Evolutionary conservation across 2,329 filamentous ascomycete genomes (phyloP).

Genomic region (Sarocladium strictum): DNA sequence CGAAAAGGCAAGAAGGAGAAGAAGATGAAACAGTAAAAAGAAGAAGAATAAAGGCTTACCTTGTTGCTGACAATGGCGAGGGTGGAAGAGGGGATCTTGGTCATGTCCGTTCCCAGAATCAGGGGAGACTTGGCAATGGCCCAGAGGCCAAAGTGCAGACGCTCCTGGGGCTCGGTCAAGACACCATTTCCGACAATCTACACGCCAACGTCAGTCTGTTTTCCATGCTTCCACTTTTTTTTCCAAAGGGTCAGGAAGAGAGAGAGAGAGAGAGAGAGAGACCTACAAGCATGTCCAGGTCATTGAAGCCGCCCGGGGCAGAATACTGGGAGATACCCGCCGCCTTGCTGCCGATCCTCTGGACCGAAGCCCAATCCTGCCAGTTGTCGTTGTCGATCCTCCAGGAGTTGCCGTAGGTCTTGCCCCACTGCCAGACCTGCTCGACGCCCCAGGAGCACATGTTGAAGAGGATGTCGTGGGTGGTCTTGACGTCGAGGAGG

Average conservation of each 20-base stretch:
- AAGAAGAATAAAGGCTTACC: conserved; percentile 5
- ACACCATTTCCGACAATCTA: conserved; percentile 13
- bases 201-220: no score
- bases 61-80: conserved; percentile 17
- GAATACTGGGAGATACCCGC: conserved; percentile 13
- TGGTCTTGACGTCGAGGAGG: conserved; percentile 22
- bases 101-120: conserved; percentile 19
- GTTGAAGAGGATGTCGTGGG: conserved; percentile 38
- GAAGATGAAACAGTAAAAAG: no score
- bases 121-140: conserved; percentile 20
- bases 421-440: conserved; percentile 39
- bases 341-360: conserved; percentile 10
- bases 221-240: no score
- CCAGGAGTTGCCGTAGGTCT: conserved; percentile 33
- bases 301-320: conserved; percentile 19
- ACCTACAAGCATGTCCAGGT: conserved; percentile 20
- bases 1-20: no score
- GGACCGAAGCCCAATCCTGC: conserved; percentile 12
- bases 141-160: conserved; percentile 20
- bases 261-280: neutral
- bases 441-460: conserved; percentile 46
- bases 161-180: conserved; percentile 15
- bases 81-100: conserved; percentile 14
- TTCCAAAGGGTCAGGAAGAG: no score
- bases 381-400: conserved; percentile 31